Conservation (phyloP, 1,284 basidiomycete genomes). For the Malassezia restricta region DNA sequence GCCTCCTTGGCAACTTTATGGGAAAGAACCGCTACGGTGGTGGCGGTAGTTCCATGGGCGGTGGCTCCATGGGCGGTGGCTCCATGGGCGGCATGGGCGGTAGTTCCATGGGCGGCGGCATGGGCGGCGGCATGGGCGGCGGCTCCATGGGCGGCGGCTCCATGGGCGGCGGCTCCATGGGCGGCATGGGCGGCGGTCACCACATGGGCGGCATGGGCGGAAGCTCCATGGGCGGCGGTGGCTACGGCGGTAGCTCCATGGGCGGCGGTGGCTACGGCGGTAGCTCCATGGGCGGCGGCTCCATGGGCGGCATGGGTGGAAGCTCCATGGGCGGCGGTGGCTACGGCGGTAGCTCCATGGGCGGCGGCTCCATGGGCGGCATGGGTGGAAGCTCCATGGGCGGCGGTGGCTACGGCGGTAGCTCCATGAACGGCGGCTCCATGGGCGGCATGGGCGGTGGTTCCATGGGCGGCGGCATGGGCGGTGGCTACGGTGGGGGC, state of each 20-base stretch:
- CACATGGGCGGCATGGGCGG: neutral
- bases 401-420: neutral
- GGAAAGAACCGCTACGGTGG: neutral
- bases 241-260: neutral
- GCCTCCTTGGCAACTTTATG: neutral
- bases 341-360: neutral
- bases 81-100: neutral
- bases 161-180: conserved; percentile 9
- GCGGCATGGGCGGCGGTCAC: conserved; percentile 4
- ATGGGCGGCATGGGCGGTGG: neutral
- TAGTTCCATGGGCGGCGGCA: neutral
- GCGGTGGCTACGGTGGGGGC: neutral
- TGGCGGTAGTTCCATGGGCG: neutral
- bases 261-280: neutral
- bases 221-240: neutral
- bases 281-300: conserved; percentile 3
- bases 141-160: neutral
- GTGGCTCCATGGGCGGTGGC: conserved; percentile 1
- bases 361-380: neutral
- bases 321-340: conserved; percentile 1
- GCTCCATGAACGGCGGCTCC: neutral
- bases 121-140: conserved; percentile 1
- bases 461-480: conserved; percentile 5
- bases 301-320: neutral
- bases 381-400: conserved; percentile 1